These are phyloP conservation scores for Paracoccidioides lutzii DNA, from an alignment of 2,329 filamentous ascomycete genomes.

Conservation along the genomic window DNA sequence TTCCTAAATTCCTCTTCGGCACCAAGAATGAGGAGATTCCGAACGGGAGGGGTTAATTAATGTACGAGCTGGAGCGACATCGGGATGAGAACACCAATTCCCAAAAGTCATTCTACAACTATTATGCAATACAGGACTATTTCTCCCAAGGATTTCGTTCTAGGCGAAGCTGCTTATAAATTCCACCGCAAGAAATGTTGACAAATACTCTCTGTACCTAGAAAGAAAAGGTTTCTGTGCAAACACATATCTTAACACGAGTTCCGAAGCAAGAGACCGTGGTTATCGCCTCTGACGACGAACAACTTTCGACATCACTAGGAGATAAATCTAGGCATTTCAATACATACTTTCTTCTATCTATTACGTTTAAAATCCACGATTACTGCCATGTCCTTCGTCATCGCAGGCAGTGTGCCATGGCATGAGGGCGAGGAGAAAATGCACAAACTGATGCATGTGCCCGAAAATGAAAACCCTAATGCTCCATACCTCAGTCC, in stretches of 20 bases:
- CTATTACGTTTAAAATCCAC: neutral
- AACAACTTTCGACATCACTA: neutral
- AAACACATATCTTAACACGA: neutral
- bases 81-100: too few species aligned
- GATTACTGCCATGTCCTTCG: constrained; percentile 12
- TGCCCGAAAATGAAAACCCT: constrained; percentile 51
- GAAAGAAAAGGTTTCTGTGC: neutral
- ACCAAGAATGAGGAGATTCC: neutral
- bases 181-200: too few species aligned
- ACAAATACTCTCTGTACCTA: neutral
- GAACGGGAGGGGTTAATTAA: neutral
- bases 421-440: constrained; percentile 56
- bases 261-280: neutral
- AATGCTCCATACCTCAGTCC: constrained; percentile 51
- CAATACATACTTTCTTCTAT: neutral
- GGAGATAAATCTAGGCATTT: neutral
- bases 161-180: too few species aligned
- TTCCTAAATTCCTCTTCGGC: neutral
- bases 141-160: too few species aligned
- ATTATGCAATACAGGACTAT: too few species aligned
- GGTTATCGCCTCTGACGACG: neutral
- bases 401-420: constrained; percentile 13
- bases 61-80: too few species aligned
- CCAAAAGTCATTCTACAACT: too few species aligned
- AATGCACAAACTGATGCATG: constrained; percentile 50